Evolutionary conservation across 1,139 yeast genomes (phyloP), one percentile per base, ranked within the genome.

Genomic region (Blastobotrys apis): DNA sequence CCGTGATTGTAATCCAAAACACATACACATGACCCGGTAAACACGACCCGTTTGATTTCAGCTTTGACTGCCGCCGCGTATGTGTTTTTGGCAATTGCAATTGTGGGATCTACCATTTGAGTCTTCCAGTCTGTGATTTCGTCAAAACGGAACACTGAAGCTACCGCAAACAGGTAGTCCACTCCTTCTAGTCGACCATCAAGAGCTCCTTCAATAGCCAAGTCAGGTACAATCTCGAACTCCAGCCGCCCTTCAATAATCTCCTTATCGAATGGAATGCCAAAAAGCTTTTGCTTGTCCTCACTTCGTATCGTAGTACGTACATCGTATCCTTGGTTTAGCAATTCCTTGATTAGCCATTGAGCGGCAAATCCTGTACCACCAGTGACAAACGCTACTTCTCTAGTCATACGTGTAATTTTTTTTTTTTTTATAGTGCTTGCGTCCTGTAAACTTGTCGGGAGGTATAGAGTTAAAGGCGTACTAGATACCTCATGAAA

Each of bases 321-420:
- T 6, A 37, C 33, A 2, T 30, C 20, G 25, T 37, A 37, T 12
- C 34, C 34, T 3, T 19, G 16, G 13, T 20, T n/a, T 3, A 31
- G 33, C 15, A 37, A 12, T 19, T 37, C 27, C 12, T 37, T 29
- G 17, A 37, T 12, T n/a, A 25, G 20, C 27, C 33, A 31, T 30
- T 37, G 41, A 8, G 41, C 41, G 3, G 30, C 41, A 20, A 37
- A 37, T 9, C 41, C 41, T 4, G 41, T 29, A 3, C 34, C 41
- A 4, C 41, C 41, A 5, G 41, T 37, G 21, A 37, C 34, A 12
- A 37, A 15, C n/a, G n/a, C n/a, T n/a, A n/a, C n/a, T n/a, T n/a
- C n/a, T n/a, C n/a, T n/a, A n/a, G n/a, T n/a, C n/a, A n/a, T n/a
- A n/a, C n/a, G n/a, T n/a, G n/a, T n/a, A n/a, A n/a, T n/a, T n/a